Conservation (phyloP, 257 asterid species). For the Nemophila menziesii region DNA sequence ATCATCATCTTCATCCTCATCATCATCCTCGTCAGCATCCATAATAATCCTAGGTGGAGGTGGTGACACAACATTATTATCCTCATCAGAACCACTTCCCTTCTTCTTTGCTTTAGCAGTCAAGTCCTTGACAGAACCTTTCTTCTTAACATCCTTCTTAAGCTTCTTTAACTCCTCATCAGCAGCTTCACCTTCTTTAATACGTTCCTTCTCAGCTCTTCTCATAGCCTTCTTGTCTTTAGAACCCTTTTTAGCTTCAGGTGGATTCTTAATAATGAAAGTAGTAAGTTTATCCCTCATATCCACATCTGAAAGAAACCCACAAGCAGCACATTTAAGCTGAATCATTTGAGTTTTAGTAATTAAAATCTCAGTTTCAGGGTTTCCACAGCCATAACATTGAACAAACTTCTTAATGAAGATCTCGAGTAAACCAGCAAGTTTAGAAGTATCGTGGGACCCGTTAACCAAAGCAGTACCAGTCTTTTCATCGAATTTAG, state of each 20-base stretch:
- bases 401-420: conserved; percentile 19
- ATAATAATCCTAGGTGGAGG: conserved; percentile 5
- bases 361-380: conserved; percentile 19
- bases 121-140: conserved; percentile 1
- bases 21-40: conserved; percentile 9
- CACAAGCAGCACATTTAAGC: conserved; percentile 22
- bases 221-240: conserved; percentile 22
- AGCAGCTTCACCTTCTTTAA: conserved; percentile 20
- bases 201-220: conserved; percentile 22
- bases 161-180: conserved; percentile 17
- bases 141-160: conserved; percentile 13
- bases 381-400: conserved; percentile 21
- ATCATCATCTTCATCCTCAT: conserved; percentile 14
- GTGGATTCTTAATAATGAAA: conserved; percentile 17
- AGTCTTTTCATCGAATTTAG: conserved; percentile 20
- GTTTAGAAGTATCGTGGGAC: conserved; percentile 16
- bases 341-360: conserved; percentile 18
- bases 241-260: conserved; percentile 13
- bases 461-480: conserved; percentile 20
- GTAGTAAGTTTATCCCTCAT: conserved; percentile 20
- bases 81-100: conserved; percentile 17
- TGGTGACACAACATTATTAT: conserved; percentile 10
- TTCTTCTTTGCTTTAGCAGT: conserved; percentile 13
- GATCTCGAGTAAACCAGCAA: conserved; percentile 19
- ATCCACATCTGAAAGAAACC: conserved; percentile 18